These are phyloP conservation scores for Phytophthora cryptogea DNA, from an alignment of 352 stramenopile species.

Conservation along the genomic window DNA sequence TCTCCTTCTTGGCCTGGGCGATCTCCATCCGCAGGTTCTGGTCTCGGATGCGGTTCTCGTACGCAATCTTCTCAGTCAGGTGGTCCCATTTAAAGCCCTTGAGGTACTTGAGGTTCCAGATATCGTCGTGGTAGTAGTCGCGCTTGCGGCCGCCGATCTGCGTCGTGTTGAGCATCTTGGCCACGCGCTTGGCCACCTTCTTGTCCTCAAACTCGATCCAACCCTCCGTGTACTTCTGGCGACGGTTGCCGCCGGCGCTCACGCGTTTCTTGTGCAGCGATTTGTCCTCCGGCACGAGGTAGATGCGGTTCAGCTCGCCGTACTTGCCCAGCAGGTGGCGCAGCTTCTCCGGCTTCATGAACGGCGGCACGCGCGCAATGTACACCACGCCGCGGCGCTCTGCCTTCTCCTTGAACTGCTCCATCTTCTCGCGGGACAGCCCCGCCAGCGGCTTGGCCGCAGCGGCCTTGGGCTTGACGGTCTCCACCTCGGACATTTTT, in stretches of 20 bases:
- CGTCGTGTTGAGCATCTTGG: constrained; percentile 93
- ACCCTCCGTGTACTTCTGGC: constrained; percentile 94
- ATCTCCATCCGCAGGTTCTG: constrained; percentile 89
- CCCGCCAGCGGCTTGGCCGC: constrained; percentile 31
- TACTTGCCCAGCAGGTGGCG: constrained; percentile 93
- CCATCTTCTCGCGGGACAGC: constrained; percentile 50
- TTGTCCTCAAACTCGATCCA: constrained; percentile 99
- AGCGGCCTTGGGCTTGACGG: constrained; percentile 3
- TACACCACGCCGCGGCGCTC: constrained; percentile 82
- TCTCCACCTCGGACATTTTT: constrained; percentile 12
- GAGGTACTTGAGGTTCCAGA: constrained; percentile 99
- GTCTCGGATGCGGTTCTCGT: constrained; percentile 87
- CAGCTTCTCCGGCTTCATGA: constrained; percentile 97
- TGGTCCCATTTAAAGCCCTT: constrained; percentile 99
- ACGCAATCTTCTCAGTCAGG: constrained; percentile 98
- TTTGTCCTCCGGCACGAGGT: constrained; percentile 97
- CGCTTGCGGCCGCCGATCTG: constrained; percentile 94
- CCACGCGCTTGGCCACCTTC: constrained; percentile 94
- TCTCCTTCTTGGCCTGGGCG: constrained; percentile 86
- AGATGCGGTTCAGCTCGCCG: constrained; percentile 94
- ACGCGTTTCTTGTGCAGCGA: constrained; percentile 89
- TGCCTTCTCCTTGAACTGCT: constrained; percentile 57
- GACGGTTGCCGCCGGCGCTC: constrained; percentile 89
- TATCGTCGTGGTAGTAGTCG: constrained; percentile 97
- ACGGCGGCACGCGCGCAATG: constrained; percentile 95